These are phyloP conservation scores for Aspergillus flavus DNA, from an alignment of 2,329 filamentous ascomycete genomes.

Conservation along the genomic window DNA sequence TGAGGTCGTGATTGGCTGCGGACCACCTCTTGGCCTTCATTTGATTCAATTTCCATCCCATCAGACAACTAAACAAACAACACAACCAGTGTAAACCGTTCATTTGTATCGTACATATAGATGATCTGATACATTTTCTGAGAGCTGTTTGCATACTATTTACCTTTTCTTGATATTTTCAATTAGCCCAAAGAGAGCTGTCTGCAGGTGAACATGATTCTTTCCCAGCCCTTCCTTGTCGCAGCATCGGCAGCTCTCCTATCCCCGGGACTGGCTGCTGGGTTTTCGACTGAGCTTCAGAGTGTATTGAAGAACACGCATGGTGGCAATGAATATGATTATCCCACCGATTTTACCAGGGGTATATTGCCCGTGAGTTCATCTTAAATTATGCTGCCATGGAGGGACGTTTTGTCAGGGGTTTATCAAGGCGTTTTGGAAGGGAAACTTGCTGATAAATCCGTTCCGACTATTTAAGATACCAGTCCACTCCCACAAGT, in stretches of 20 bases:
- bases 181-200: neutral
- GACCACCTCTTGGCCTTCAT: neutral
- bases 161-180: neutral
- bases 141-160: neutral
- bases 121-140: neutral
- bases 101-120: neutral
- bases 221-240: slow-evolving; percentile 18
- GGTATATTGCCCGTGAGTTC: slow-evolving; percentile 58
- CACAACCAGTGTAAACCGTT: neutral
- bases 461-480: slow-evolving; percentile 28
- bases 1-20: slow-evolving; percentile 21
- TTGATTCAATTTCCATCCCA: neutral
- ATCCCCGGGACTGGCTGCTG: slow-evolving; percentile 27
- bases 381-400: neutral
- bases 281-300: slow-evolving; percentile 52
- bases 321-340: slow-evolving; percentile 55
- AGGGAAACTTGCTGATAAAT: neutral
- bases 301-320: slow-evolving; percentile 60
- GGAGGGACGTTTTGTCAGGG: neutral
- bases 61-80: neutral
- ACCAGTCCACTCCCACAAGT: slow-evolving; percentile 48
- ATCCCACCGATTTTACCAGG: slow-evolving; percentile 64
- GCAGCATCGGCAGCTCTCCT: slow-evolving; percentile 27
- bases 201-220: slow-evolving; percentile 8
- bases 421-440: neutral